These are phyloP conservation scores for Phytophthora multivora DNA, from an alignment of 352 stramenopile genomes.

Conservation along the genomic window DNA sequence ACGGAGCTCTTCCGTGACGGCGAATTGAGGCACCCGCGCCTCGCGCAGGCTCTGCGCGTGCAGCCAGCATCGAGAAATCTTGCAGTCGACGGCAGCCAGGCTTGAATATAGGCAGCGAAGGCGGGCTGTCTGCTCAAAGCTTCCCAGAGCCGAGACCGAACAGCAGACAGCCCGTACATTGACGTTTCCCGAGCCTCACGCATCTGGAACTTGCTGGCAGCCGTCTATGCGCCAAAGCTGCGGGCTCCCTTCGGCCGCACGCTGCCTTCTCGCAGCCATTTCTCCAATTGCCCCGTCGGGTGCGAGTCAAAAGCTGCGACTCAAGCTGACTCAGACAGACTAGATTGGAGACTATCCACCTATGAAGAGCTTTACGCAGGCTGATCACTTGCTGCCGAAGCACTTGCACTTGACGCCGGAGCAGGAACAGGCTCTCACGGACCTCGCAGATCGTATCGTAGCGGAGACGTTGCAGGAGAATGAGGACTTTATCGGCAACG, in stretches of 20 bases:
- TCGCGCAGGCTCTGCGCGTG: constrained; percentile 18
- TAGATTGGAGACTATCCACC: constrained; percentile 10
- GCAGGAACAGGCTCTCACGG: constrained; percentile 47
- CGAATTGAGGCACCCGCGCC: constrained; percentile 24
- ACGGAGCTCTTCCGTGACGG: constrained; percentile 11
- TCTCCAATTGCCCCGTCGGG: constrained; percentile 15
- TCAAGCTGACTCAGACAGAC: constrained; percentile 7
- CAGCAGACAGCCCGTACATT: constrained; percentile 13
- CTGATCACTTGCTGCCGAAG: constrained; percentile 19
- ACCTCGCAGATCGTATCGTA: constrained; percentile 59
- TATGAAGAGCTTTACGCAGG: constrained; percentile 28
- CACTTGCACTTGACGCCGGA: constrained; percentile 19
- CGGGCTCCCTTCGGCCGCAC: constrained; percentile 4
- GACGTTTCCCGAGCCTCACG: background rate
- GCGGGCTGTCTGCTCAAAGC: constrained; percentile 20
- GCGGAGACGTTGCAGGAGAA: constrained; percentile 60
- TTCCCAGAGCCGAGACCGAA: constrained; percentile 18
- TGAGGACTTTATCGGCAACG: constrained; percentile 52
- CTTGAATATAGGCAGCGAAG: background rate
- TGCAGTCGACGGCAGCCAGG: background rate
- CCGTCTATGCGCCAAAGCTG: constrained; percentile 26
- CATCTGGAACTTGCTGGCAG: constrained; percentile 5
- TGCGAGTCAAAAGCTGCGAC: constrained; percentile 1
- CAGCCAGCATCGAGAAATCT: constrained; percentile 13
- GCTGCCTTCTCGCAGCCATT: constrained; percentile 6